Conservation (phyloP, 2,329 filamentous ascomycete genomes). For the Apiospora rasikravindrae region DNA sequence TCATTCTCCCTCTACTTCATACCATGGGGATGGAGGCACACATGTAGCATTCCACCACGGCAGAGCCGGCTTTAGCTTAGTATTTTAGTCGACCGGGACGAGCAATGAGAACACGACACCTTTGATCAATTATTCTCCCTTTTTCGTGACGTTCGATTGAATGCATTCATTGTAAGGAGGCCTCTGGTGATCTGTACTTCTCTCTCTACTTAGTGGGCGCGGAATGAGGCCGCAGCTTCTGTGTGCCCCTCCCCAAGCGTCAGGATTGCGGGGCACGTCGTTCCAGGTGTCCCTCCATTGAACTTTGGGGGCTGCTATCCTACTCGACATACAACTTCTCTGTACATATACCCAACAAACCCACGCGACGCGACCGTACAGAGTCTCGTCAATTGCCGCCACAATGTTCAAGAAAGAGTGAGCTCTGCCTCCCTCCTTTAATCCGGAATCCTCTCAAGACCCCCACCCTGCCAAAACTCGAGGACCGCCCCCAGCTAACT, state of each 20-base stretch:
- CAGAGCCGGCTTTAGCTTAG: conserved; percentile 19
- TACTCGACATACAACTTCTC: neutral
- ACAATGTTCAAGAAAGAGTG: conserved; percentile 96
- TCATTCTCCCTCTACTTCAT: neutral
- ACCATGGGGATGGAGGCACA: neutral
- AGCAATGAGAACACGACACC: conserved; percentile 23
- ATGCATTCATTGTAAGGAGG: neutral
- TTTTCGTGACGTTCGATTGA: neutral
- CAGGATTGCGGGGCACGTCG: conserved; percentile 10
- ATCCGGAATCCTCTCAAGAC: neutral
- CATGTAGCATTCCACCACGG: conserved; percentile 2
- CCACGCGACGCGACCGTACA: conserved; percentile 14
- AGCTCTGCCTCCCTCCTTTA: conserved; percentile 38
- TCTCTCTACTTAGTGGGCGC: neutral
- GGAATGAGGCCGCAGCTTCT: conserved; percentile 2
- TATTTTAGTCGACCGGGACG: conserved; percentile 19
- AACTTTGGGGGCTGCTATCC: conserved; percentile 8
- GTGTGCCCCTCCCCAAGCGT: neutral
- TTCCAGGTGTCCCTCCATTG: conserved; percentile 11
- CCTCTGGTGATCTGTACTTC: neutral
- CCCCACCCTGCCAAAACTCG: conserved; percentile 14
- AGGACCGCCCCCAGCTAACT: conserved; percentile 16
- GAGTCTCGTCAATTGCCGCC: conserved; percentile 28
- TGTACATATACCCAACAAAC: conserved; percentile 10
- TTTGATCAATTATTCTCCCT: neutral